Evolutionary conservation across 306 rosid genomes (phyloP), one percentile per base, ranked within the genome.

Genomic region (Cyamopsis tetragonoloba): DNA sequence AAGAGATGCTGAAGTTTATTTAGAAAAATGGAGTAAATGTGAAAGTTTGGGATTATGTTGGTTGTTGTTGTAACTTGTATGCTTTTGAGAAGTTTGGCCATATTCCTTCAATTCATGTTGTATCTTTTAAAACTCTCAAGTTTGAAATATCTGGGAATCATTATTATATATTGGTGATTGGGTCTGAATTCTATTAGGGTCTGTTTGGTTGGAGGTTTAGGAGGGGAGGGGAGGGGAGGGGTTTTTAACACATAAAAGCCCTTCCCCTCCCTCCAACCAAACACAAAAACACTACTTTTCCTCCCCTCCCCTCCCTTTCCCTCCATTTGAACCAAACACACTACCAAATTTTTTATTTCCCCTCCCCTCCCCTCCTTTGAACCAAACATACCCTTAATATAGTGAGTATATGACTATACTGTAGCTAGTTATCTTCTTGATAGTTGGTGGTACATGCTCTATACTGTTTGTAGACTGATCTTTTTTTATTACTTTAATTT

Each of bases 91-190:
- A 17, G 53, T 42, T 43, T 22, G 22, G 30, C 27, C 46, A 22
- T 48, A 30, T 51, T 47, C 31, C 37, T 49, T 72, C 27, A 11
- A 34, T 30, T 63, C 46, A 31, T 37, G 38, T 23, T 7, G 10
- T 10, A 18, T 32, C 24, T 37, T n/a, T n/a, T 7, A 26, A 41
- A 75, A 61, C 44, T 50, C 26, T 47, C 39, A 7, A 7, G 24
- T 62, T 61, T 38, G 48, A 4, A 35, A 14, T 24, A 28, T 61
- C 32, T 30, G 14, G 73, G 27, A 9, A 46, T n/a, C 47, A 39
- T 38, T 47, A 62, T 13, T 62, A 37, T 69, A 28, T 64, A 10
- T 70, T 56, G 44, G 66, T 48, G 19, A 30, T 34, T 70, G 31
- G 59, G 15, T 65, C 14, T 23, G 32, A 39, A 48, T 48, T 48